These are phyloP conservation scores for Didymosphaeria variabile DNA, from an alignment of 2,329 filamentous ascomycete species.

Conservation along the genomic window DNA sequence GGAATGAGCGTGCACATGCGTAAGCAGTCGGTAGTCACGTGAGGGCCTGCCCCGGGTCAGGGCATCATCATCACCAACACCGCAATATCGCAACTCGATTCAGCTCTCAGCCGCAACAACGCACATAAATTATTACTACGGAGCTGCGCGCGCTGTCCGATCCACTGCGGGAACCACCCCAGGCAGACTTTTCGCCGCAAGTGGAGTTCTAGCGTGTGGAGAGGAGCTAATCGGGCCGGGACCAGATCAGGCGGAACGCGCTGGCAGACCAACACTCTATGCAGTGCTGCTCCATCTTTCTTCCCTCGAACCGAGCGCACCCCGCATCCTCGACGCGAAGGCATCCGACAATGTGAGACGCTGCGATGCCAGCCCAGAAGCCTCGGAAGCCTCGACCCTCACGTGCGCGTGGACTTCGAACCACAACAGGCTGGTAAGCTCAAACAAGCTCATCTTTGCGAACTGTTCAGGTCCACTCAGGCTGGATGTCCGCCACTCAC, in stretches of 20 bases:
- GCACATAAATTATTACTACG: neutral
- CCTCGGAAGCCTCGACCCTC: conserved; percentile 52
- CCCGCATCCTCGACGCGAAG: conserved; percentile 38
- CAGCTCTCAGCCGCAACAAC: neutral
- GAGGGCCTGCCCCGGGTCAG: too few relatives aligned
- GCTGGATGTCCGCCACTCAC: neutral
- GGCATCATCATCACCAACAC: neutral
- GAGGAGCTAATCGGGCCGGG: conserved; percentile 9
- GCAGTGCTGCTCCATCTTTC: conserved; percentile 13
- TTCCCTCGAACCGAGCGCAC: conserved; percentile 31
- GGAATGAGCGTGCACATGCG: neutral
- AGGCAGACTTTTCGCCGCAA: conserved; percentile 8
- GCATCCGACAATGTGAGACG: conserved; percentile 33
- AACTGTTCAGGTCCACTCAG: neutral
- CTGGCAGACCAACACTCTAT: conserved; percentile 19
- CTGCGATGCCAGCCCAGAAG: conserved; percentile 42
- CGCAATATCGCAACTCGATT: neutral
- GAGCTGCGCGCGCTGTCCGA: neutral
- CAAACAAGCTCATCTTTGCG: conserved; percentile 14
- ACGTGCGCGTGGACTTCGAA: conserved; percentile 55
- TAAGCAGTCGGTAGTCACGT: neutral
- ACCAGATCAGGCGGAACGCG: neutral
- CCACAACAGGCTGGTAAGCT: conserved; percentile 56
- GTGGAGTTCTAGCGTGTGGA: conserved; percentile 7
- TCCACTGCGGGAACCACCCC: neutral